Base-by-base conservation (phyloP, 352 stramenopile genomes). In the Detonula confervacea region DNA sequence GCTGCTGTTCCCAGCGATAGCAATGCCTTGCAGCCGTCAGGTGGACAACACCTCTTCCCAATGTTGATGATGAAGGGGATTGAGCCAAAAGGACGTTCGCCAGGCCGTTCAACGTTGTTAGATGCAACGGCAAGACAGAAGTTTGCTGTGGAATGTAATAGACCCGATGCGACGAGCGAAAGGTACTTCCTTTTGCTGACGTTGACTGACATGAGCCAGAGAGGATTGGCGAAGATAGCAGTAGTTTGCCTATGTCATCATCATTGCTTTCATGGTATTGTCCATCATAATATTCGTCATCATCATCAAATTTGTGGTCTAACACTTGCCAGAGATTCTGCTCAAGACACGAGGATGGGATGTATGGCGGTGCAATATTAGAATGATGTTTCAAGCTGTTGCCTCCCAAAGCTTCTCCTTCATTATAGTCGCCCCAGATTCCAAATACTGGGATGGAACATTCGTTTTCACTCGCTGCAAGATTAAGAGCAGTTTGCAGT, bases 391-490 rank as follows among this genome's bases (percentile, higher is more conserved):
- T n/a, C n/a, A n/a, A n/a, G n/a, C n/a, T n/a, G n/a, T n/a, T n/a
- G n/a, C n/a, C n/a, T n/a, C n/a, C n/a, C n/a, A n/a, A n/a, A n/a
- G n/a, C n/a, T n/a, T n/a, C n/a, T n/a, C n/a, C 44, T 39, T 63
- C 69, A 42, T 63, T 18, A 70, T 91, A 92, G 4, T 52, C 33
- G 22, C 83, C 84, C 88, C 88, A 93, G n/a, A 90, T 65, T 27
- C 88, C 88, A 87, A 93, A 90, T 20, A 84, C 74, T 30, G 88
- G 88, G 56, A 93, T 88, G 16, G 46, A 57, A 62, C 81, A 92
- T 29, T 85, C 68, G 61, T 80, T 87, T 60, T 87, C 83, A 16
- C 68, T 57, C 12, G 77, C 65, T 20, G 88, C 88, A 49, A 79
- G 61, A 72, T 92, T 91, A 18, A 93, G 54, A 16, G 86, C 75